These are phyloP conservation scores for Farysia itapuensis DNA, from an alignment of 1,284 basidiomycete species.

Conservation along the genomic window DNA sequence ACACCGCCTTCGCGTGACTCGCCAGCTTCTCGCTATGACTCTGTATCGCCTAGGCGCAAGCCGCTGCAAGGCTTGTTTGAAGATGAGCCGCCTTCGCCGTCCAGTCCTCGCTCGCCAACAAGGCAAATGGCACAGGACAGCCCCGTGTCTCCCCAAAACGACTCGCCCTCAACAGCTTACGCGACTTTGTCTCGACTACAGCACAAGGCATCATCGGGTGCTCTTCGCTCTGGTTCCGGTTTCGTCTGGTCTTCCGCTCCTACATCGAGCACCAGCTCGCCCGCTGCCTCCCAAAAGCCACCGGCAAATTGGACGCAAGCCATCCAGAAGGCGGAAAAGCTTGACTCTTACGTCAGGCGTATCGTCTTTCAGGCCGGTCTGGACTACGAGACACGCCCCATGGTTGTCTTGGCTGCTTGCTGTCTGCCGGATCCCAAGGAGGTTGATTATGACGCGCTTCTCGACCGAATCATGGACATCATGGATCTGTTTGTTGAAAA, in stretches of 20 bases:
- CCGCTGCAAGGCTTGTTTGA: conserved; percentile 28
- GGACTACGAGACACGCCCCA: conserved; percentile 83
- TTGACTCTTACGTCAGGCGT: conserved; percentile 68
- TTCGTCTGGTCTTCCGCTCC: conserved; percentile 19
- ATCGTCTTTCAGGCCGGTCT: conserved; percentile 84
- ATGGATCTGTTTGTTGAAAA: conserved; percentile 65
- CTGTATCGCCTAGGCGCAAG: conserved; percentile 15
- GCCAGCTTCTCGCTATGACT: no score
- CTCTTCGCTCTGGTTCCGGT: conserved; percentile 19
- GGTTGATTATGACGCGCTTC: conserved; percentile 74
- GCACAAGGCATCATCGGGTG: conserved; percentile 13
- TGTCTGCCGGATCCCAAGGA: conserved; percentile 72
- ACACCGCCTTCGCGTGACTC: not conserved
- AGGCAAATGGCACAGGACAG: conserved; percentile 4
- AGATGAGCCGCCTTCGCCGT: conserved; percentile 9
- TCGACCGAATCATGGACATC: conserved; percentile 62
- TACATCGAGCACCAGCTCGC: not conserved
- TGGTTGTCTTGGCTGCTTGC: conserved; percentile 75
- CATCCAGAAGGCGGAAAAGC: conserved; percentile 31
- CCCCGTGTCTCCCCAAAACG: conserved; percentile 11
- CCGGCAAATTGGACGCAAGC: conserved; percentile 54
- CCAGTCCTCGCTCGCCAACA: conserved; percentile 4
- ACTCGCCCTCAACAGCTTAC: conserved; percentile 26
- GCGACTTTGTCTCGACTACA: conserved; percentile 28
- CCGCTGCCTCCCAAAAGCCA: conserved; percentile 7